phyloP scores from a whole-genome alignment of 805 yeast genomes.

The Candida sithepensis region DNA sequence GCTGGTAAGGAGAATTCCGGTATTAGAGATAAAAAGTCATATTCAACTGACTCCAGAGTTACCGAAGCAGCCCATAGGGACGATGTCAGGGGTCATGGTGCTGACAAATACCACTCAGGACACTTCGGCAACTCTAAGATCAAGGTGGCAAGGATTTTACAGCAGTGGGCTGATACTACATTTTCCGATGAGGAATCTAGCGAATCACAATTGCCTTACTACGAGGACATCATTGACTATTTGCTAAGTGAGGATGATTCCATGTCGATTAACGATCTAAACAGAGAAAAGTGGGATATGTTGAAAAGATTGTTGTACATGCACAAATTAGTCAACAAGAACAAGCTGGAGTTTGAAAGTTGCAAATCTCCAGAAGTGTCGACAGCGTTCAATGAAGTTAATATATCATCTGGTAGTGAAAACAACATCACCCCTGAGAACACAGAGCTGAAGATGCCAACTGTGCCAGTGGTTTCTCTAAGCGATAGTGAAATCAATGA shows the following conservation, averaged over 20 bases:
- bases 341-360: conserved; percentile 5
- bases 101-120: conserved; percentile 54
- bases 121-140: conserved; percentile 47
- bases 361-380: not conserved
- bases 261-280: conserved; percentile 33
- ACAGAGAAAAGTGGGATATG: conserved; percentile 65
- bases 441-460: conserved; percentile 29
- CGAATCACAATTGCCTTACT: conserved; percentile 39
- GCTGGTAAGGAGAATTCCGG: conserved; percentile 89
- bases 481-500: conserved; percentile 41
- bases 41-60: conserved; percentile 79
- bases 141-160: conserved; percentile 52
- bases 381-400: not conserved
- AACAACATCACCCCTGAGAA: conserved; percentile 16
- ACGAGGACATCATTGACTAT: conserved; percentile 54
- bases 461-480: conserved; percentile 34
- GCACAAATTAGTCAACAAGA: conserved; percentile 58
- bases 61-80: conserved; percentile 58
- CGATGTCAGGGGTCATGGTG: conserved; percentile 77
- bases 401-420: conserved; percentile 10
- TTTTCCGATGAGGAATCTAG: conserved; percentile 31
- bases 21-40: conserved; percentile 74
- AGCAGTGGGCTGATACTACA: conserved; percentile 50
- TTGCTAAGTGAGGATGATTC: conserved; percentile 41
- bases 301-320: conserved; percentile 67